Evolutionary conservation across 345 rosid genomes (phyloP).

Genomic region (Gossypium thurberi): DNA sequence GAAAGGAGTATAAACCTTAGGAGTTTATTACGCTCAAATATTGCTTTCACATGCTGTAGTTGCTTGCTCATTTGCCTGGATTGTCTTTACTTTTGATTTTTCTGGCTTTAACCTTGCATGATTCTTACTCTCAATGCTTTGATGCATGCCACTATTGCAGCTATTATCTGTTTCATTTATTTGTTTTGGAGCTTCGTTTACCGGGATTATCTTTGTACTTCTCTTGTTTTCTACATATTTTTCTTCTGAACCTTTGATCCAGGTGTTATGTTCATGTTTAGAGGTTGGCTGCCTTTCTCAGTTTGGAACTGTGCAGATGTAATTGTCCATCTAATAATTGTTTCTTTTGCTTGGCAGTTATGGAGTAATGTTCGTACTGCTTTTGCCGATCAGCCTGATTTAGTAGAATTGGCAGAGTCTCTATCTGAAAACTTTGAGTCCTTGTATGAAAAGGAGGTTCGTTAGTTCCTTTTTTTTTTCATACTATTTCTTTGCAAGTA

Average conservation of each 20-base stretch:
- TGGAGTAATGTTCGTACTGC: constrained; percentile 67
- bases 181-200: not conserved
- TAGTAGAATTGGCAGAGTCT: constrained; percentile 60
- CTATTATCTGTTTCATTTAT: not conserved
- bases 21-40: not conserved
- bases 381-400: constrained; percentile 63
- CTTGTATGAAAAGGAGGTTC: constrained; percentile 68
- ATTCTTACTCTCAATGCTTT: not conserved
- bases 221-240: constrained; percentile 4
- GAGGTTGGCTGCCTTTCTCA: constrained; percentile 12
- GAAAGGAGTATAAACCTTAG: not conserved
- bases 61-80: not conserved
- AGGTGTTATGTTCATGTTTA: not conserved
- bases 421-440: constrained; percentile 68
- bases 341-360: constrained; percentile 53
- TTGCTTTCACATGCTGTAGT: constrained; percentile 3
- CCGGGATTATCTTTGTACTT: constrained; percentile 6
- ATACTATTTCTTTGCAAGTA: not conserved
- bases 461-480: constrained; percentile 19
- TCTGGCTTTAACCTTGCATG: not conserved
- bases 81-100: not conserved
- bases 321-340: constrained; percentile 18
- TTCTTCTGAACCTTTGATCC: not conserved
- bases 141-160: not conserved
- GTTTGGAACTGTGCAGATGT: not conserved